These are phyloP conservation scores for Saposhnikovia divaricata DNA, from an alignment of 129 eudicot genomes.

Conservation along the genomic window DNA sequence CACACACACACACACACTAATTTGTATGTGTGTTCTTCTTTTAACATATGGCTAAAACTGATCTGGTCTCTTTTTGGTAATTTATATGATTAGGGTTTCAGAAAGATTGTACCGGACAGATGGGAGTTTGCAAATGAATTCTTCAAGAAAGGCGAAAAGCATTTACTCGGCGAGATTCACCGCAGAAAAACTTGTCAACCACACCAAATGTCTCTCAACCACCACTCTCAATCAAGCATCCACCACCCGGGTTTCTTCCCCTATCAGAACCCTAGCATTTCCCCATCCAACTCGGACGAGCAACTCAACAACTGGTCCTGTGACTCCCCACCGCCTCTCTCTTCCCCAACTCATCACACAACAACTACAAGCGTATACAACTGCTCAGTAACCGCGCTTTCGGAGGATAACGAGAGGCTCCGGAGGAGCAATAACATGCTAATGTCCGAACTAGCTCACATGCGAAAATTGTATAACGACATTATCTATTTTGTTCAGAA, in stretches of 20 bases:
- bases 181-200: slow-evolving; percentile 83
- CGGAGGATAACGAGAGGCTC: slow-evolving; percentile 82
- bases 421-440: slow-evolving; percentile 76
- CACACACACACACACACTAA: neutral
- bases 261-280: slow-evolving; percentile 37
- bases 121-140: slow-evolving; percentile 97
- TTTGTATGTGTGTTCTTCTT: no score
- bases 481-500: slow-evolving; percentile 91
- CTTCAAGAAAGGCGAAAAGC: slow-evolving; percentile 87
- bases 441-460: slow-evolving; percentile 77
- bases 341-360: slow-evolving; percentile 29
- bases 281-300: slow-evolving; percentile 79
- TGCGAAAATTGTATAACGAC: slow-evolving; percentile 84
- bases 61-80: neutral
- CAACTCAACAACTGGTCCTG: slow-evolving; percentile 28
- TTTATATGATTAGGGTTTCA: slow-evolving; percentile 56
- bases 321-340: slow-evolving; percentile 43
- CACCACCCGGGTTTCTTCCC: slow-evolving; percentile 35
- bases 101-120: slow-evolving; percentile 91
- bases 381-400: slow-evolving; percentile 49
- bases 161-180: slow-evolving; percentile 86
- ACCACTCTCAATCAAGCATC: slow-evolving; percentile 1
- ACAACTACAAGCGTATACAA: slow-evolving; percentile 2
- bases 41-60: no score
- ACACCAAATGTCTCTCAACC: slow-evolving; percentile 33